These are phyloP conservation scores for Aphanomyces cochlioides DNA, from an alignment of 352 stramenopile genomes.

Conservation along the genomic window DNA sequence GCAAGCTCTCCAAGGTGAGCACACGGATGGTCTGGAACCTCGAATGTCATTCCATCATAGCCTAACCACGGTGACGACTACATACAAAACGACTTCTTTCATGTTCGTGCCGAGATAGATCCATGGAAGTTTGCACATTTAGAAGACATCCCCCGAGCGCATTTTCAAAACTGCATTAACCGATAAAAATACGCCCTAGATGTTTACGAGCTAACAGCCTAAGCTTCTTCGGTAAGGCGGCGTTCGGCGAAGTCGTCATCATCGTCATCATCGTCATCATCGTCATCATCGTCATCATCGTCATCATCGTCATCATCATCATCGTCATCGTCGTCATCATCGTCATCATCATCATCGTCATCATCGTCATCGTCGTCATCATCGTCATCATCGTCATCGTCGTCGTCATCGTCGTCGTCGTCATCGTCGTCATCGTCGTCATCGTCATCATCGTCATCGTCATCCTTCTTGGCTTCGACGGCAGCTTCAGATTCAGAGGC, in stretches of 20 bases:
- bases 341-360: conserved; percentile 18
- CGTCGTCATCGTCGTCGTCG: conserved; percentile 6
- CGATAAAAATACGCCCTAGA: too few relatives aligned
- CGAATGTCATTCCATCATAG: too few relatives aligned
- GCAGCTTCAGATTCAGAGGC: background rate
- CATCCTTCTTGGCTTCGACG: background rate
- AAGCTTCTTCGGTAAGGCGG: background rate
- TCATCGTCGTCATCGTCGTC: conserved; percentile 15
- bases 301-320: conserved; percentile 20
- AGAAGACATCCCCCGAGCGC: too few relatives aligned
- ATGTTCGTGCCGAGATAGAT: too few relatives aligned
- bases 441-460: conserved; percentile 16
- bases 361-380: conserved; percentile 13
- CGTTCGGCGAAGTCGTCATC: conserved; percentile 1
- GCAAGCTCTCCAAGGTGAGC: too few relatives aligned
- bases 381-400: conserved; percentile 3
- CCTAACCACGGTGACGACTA: too few relatives aligned
- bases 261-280: too few relatives aligned
- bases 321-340: conserved; percentile 9
- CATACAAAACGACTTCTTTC: too few relatives aligned
- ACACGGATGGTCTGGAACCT: too few relatives aligned
- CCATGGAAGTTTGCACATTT: too few relatives aligned
- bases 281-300: background rate
- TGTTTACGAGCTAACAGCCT: background rate
- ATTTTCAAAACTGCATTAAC: too few relatives aligned